Evolutionary conservation across 169 alveolate species (phyloP).

Genomic region (Plasmodium fragile): DNA sequence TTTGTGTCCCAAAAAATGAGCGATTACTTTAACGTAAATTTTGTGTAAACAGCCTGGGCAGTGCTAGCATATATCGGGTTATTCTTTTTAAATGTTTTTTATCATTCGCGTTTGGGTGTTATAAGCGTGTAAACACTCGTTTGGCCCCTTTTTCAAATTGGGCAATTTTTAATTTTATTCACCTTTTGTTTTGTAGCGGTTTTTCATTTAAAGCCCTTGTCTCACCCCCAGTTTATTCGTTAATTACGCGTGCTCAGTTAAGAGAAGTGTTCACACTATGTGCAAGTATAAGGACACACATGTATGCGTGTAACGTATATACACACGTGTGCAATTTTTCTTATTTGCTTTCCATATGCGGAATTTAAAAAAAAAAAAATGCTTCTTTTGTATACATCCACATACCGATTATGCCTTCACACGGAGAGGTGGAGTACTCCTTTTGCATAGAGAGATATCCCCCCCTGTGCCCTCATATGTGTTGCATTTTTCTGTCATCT

Average conservation of each 20-base stretch:
- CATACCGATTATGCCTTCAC: not conserved
- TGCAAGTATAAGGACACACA: not conserved
- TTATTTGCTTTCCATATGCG: not conserved
- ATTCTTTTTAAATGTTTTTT: not conserved
- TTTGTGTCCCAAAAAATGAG: slow-evolving; percentile 26
- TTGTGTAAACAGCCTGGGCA: not conserved
- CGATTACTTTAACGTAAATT: slow-evolving; percentile 20
- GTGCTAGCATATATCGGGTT: not conserved
- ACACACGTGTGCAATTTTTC: not conserved
- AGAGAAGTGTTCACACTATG: not conserved
- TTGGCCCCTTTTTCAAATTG: not conserved
- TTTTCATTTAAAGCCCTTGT: not conserved
- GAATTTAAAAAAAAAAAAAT: not conserved
- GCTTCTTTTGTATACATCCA: not conserved
- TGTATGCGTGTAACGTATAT: not conserved
- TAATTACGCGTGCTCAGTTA: not conserved
- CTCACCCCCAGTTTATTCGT: not conserved
- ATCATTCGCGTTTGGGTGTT: not conserved
- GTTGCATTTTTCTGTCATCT: not conserved
- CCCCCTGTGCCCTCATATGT: not conserved
- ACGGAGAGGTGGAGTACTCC: not conserved
- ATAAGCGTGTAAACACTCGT: not conserved
- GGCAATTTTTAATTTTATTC: not conserved
- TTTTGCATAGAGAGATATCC: not conserved
- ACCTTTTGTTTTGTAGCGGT: not conserved